A percentile compares a stretch with the other conserved stretches of the same genome.
Conservation (phyloP, 371 early-diverging fungal species). For the Parasitella parasitica region DNA sequence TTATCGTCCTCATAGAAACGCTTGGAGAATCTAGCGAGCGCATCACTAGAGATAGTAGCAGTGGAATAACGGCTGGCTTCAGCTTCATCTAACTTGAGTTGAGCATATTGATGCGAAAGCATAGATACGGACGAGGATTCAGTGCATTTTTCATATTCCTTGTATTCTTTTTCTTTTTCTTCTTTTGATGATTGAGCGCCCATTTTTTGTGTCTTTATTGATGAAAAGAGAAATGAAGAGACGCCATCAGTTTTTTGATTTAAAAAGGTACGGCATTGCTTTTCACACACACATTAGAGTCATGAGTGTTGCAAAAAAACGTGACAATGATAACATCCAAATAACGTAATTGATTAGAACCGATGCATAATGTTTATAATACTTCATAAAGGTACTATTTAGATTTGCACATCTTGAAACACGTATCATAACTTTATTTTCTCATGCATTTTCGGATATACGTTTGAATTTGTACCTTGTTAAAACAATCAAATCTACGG, state of each 20-base stretch:
- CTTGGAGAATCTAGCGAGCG: constrained; percentile 34
- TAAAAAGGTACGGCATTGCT: background rate
- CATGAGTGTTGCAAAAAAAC: background rate
- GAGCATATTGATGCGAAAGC: background rate
- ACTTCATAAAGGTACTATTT: too few species aligned
- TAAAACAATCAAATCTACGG: too few species aligned
- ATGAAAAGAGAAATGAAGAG: background rate
- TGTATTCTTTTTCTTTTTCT: background rate
- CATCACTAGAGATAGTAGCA: background rate
- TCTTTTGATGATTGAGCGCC: constrained; percentile 20
- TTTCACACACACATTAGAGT: background rate
- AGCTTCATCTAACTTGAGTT: background rate
- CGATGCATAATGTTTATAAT: too few species aligned
- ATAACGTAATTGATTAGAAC: background rate
- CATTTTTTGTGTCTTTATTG: background rate
- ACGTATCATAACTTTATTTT: too few species aligned
- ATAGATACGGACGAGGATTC: background rate
- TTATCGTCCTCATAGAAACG: constrained; percentile 62
- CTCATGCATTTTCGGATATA: too few species aligned
- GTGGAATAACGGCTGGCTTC: background rate
- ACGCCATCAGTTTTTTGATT: background rate
- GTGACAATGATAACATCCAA: background rate
- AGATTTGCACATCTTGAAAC: too few species aligned
- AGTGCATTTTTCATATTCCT: background rate
- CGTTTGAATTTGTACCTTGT: too few species aligned